A percentile compares a stretch with the other conserved stretches of the same genome.
These are phyloP conservation scores for Solanum appendiculatum DNA, from an alignment of 257 asterid species.

Conservation along the genomic window DNA sequence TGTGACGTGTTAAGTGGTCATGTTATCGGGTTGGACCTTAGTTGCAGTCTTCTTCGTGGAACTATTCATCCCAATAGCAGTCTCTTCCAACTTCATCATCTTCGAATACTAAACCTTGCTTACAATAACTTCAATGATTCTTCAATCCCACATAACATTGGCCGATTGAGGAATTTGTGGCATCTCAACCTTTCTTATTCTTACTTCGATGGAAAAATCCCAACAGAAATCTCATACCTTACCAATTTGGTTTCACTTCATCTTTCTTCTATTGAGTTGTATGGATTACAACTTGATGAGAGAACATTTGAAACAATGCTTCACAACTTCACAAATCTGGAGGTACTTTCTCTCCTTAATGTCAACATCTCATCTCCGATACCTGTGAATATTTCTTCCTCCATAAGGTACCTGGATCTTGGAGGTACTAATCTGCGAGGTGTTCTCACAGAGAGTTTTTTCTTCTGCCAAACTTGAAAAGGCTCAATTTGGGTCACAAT, in stretches of 20 bases:
- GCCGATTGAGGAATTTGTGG: background rate
- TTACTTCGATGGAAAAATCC: background rate
- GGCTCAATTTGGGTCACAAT: background rate
- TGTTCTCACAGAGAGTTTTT: background rate
- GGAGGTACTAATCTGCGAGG: background rate
- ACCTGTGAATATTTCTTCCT: background rate
- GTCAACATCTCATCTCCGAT: background rate
- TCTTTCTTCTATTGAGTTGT: background rate
- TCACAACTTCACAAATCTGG: background rate
- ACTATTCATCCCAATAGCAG: background rate
- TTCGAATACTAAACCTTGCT: background rate
- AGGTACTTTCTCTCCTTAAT: background rate
- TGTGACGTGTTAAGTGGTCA: background rate
- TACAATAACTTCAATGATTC: background rate
- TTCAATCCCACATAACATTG: background rate
- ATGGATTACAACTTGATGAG: background rate
- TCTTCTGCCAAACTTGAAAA: background rate
- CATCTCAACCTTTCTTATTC: background rate
- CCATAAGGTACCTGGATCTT: background rate
- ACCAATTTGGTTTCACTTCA: background rate
- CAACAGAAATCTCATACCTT: background rate
- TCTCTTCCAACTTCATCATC: background rate
- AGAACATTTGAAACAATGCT: background rate
- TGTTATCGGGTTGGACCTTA: background rate
- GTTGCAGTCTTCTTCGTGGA: background rate